A percentile compares a stretch with the other conserved stretches of the same genome.
Evolutionary conservation across 371 early-diverging fungal genomes (phyloP).

Genomic region (Mortierella sp.): DNA sequence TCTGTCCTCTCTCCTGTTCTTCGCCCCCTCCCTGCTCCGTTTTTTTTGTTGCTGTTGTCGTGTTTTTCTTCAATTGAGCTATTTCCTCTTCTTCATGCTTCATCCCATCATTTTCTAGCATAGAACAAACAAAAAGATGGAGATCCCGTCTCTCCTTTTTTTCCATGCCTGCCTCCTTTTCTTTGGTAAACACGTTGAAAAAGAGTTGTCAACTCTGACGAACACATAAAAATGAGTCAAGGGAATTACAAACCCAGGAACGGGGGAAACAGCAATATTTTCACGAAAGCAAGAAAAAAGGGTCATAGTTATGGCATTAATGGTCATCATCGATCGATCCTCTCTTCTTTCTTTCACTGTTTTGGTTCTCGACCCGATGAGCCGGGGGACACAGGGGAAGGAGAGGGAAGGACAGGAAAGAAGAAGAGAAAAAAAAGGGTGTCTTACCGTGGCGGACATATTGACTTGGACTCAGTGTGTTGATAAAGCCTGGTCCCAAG

Average conservation of each 20-base stretch:
- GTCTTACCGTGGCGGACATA: conserved; percentile 35
- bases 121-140: neutral
- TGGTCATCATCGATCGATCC: conserved; percentile 7
- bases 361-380: conserved; percentile 3
- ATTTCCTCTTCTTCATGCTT: neutral
- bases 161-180: neutral
- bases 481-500: conserved; percentile 44
- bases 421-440: neutral
- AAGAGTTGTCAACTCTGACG: neutral
- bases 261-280: neutral
- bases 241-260: conserved; percentile 2
- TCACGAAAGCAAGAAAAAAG: conserved; percentile 11
- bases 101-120: neutral
- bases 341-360: neutral
- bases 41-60: neutral
- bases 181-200: neutral
- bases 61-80: neutral
- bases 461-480: conserved; percentile 38
- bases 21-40: neutral
- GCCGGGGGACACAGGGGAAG: neutral
- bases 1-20: neutral
- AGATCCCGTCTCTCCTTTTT: neutral
- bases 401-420: neutral
- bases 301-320: neutral
- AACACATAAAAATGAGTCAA: conserved; percentile 3